Conservation (phyloP, 176 grass and related monocot genomes). For the Oryza nivara region DNA sequence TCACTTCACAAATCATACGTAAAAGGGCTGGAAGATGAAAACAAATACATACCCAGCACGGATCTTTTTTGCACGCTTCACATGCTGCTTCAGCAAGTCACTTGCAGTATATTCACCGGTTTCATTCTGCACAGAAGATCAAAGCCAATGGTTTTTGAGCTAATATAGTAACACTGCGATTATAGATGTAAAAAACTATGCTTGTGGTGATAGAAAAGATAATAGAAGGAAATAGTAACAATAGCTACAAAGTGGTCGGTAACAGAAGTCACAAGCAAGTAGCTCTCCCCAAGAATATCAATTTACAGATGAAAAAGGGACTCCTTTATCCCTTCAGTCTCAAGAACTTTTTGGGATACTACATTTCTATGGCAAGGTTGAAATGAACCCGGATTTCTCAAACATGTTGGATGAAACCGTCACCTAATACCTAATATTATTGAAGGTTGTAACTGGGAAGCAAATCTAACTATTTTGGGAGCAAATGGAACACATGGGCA, state of each 20-base stretch:
- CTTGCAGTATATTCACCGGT: slow-evolving; percentile 46
- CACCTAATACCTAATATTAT: neutral
- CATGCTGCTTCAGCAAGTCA: slow-evolving; percentile 61
- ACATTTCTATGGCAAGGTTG: neutral
- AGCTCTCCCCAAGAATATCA: slow-evolving; percentile 8
- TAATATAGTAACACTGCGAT: neutral
- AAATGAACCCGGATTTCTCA: slow-evolving; percentile 20
- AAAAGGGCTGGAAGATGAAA: neutral
- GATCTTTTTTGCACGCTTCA: slow-evolving; percentile 63
- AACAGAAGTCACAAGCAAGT: slow-evolving; percentile 11
- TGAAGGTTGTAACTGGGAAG: neutral
- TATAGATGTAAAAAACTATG: neutral
- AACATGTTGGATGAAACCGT: slow-evolving; percentile 22
- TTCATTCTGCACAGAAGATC: slow-evolving; percentile 54
- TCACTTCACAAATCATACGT: neutral
- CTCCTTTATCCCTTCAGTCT: neutral
- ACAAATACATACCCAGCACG: slow-evolving; percentile 47
- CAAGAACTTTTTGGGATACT: neutral
- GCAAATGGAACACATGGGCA: slow-evolving; percentile 8
- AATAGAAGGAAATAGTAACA: neutral
- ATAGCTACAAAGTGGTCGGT: neutral
- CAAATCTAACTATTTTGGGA: slow-evolving; percentile 7
- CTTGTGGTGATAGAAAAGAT: slow-evolving; percentile 19
- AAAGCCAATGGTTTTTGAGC: slow-evolving; percentile 7
- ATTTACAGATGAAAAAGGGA: slow-evolving; percentile 6